These are phyloP conservation scores for Agaricus bisporus DNA, from an alignment of 768 basidiomycete genomes.

Conservation along the genomic window DNA sequence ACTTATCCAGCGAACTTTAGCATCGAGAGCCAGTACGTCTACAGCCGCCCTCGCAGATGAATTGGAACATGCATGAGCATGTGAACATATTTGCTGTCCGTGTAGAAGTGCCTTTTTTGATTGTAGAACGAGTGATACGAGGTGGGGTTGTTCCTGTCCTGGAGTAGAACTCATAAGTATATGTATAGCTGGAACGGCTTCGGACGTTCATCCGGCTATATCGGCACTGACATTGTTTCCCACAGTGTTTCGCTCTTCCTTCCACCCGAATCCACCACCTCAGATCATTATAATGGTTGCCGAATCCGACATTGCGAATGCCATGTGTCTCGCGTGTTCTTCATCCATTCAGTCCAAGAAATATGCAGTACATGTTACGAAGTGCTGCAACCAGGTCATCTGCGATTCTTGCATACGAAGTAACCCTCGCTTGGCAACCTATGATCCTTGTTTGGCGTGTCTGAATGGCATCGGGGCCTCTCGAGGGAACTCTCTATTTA, in stretches of 20 bases:
- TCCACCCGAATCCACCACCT: no score
- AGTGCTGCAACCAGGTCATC: conserved; percentile 62
- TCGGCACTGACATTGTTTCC: not conserved
- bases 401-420: conserved; percentile 49
- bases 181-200: not conserved
- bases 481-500: conserved; percentile 6
- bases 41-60: conserved; percentile 60
- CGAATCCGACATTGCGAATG: conserved; percentile 18
- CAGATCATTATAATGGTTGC: not conserved
- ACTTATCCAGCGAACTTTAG: conserved; percentile 73
- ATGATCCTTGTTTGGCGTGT: conserved; percentile 70
- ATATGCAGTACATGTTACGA: conserved; percentile 39
- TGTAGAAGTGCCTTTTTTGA: conserved; percentile 81
- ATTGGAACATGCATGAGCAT: conserved; percentile 57
- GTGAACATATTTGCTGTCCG: conserved; percentile 69
- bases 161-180: conserved; percentile 7
- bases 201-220: not conserved
- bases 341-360: conserved; percentile 39
- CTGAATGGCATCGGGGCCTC: conserved; percentile 49
- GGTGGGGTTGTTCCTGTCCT: conserved; percentile 45
- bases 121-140: conserved; percentile 70
- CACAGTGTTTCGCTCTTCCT: not conserved
- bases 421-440: conserved; percentile 61
- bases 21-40: conserved; percentile 72
- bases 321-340: conserved; percentile 57